phyloP scores from a whole-genome alignment of 2,329 filamentous ascomycete species.

The Beauveria brongniartii region DNA sequence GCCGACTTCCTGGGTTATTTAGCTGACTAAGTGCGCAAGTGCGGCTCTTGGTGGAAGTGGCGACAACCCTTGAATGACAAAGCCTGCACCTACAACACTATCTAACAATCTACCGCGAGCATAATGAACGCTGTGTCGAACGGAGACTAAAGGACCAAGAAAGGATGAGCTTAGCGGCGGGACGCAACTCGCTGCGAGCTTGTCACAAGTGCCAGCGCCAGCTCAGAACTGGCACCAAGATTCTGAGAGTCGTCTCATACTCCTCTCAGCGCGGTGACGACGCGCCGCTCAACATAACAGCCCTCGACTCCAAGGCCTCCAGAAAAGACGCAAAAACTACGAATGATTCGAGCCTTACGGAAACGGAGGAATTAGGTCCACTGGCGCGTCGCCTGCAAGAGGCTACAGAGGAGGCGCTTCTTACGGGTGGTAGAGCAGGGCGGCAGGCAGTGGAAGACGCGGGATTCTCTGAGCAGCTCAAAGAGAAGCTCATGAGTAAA shows the following conservation, averaged over 20 bases:
- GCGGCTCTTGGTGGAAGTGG: conserved; percentile 1
- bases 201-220: neutral
- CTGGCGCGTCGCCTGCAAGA: conserved; percentile 52
- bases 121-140: neutral
- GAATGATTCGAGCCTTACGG: neutral
- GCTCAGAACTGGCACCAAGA: neutral
- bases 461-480: conserved; percentile 56
- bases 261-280: neutral
- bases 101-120: neutral
- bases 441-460: conserved; percentile 52
- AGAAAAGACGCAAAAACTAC: conserved; percentile 7
- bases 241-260: neutral
- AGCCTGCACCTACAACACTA: neutral
- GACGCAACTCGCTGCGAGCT: neutral
- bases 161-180: neutral
- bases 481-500: conserved; percentile 47
- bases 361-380: conserved; percentile 26
- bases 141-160: neutral
- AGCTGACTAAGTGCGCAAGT: conserved; percentile 3
- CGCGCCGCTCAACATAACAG: neutral
- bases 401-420: conserved; percentile 54
- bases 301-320: neutral
- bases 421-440: conserved; percentile 52
- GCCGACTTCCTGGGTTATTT: neutral
- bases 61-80: neutral